A percentile compares a stretch with the other conserved stretches of the same genome.
These are phyloP conservation scores for Coemansia sp. DNA, from an alignment of 192 early-diverging fungal genomes.

Conservation along the genomic window DNA sequence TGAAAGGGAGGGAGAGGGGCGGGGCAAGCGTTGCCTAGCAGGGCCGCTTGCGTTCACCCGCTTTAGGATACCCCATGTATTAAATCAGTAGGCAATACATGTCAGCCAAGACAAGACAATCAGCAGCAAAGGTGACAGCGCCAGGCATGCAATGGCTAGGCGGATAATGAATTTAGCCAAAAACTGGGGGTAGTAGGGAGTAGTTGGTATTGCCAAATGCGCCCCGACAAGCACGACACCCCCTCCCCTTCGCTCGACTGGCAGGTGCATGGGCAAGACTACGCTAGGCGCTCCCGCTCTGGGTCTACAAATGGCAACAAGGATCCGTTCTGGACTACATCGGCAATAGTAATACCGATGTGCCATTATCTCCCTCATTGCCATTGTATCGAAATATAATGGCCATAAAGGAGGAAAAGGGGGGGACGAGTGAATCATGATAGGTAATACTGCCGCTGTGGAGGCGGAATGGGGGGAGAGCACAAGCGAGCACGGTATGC, in stretches of 20 bases:
- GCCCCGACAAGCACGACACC: neutral
- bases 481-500: neutral
- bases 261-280: neutral
- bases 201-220: constrained; percentile 1
- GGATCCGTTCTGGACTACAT: neutral
- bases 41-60: neutral
- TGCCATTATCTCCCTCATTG: constrained; percentile 2
- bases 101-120: neutral
- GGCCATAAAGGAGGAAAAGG: neutral
- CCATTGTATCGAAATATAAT: neutral
- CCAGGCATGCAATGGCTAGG: neutral
- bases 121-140: neutral
- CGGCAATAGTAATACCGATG: constrained; percentile 10
- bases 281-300: no score
- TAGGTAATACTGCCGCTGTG: constrained; percentile 10
- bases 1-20: neutral
- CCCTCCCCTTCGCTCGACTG: neutral
- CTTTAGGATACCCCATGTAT: neutral
- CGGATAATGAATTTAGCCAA: neutral
- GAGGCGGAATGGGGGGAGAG: neutral
- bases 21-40: neutral
- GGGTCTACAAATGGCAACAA: neutral
- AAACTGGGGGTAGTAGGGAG: neutral
- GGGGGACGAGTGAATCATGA: neutral
- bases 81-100: neutral